These are phyloP conservation scores for Sporisorium graminicola DNA, from an alignment of 1,284 basidiomycete genomes.

Conservation along the genomic window DNA sequence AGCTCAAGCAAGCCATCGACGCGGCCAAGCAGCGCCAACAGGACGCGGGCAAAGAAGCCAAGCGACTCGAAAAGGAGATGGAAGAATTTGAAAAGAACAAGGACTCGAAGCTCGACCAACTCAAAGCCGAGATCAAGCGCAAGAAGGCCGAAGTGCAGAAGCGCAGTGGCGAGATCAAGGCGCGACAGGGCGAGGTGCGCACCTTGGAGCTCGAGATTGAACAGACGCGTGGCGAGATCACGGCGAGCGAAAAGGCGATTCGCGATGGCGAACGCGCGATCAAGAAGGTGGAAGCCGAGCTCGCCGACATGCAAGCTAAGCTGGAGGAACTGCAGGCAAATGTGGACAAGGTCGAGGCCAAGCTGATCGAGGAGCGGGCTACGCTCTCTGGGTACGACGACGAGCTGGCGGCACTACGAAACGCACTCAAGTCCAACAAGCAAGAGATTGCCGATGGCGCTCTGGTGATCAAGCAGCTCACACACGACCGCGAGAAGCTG, in stretches of 20 bases:
- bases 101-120: slow-evolving; percentile 93
- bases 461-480: slow-evolving; percentile 76
- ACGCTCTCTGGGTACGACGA: slow-evolving; percentile 87
- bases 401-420: slow-evolving; percentile 85
- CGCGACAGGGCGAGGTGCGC: slow-evolving; percentile 87
- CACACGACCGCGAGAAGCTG: slow-evolving; percentile 73
- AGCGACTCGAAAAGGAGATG: slow-evolving; percentile 95
- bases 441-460: slow-evolving; percentile 80
- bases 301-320: slow-evolving; percentile 76
- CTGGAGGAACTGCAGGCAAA: slow-evolving; percentile 76
- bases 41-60: slow-evolving; percentile 81
- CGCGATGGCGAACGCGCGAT: slow-evolving; percentile 76
- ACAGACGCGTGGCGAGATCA: slow-evolving; percentile 85
- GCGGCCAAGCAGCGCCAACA: slow-evolving; percentile 82
- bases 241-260: slow-evolving; percentile 75
- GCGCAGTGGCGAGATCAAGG: slow-evolving; percentile 84
- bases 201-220: slow-evolving; percentile 88
- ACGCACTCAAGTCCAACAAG: slow-evolving; percentile 84
- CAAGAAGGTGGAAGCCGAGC: slow-evolving; percentile 76
- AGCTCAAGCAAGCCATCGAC: slow-evolving; percentile 78
- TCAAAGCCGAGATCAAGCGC: slow-evolving; percentile 83
- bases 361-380: slow-evolving; percentile 84
- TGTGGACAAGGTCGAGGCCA: slow-evolving; percentile 78
- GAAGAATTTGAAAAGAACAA: slow-evolving; percentile 98
- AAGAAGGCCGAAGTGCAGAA: slow-evolving; percentile 86